Evolutionary conservation across 345 rosid species (phyloP).

Genomic region (Eucalyptus dawsonii): DNA sequence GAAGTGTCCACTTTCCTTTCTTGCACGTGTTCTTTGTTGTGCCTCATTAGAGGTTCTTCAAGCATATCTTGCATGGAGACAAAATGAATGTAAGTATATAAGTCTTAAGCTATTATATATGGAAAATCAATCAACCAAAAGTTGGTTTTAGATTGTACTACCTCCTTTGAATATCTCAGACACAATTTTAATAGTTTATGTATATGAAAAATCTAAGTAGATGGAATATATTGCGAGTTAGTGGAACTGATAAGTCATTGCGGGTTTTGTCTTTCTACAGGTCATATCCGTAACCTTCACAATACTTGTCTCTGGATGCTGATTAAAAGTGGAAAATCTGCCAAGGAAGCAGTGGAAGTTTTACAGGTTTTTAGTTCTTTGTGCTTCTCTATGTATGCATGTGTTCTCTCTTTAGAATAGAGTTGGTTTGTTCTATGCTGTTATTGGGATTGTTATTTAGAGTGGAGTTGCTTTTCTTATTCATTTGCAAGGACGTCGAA

Average conservation of each 20-base stretch:
- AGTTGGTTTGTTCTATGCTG: neutral
- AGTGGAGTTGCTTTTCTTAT: neutral
- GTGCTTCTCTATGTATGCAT: neutral
- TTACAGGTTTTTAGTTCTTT: slow-evolving; percentile 29
- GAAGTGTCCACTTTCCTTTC: slow-evolving; percentile 57
- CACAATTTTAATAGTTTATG: neutral
- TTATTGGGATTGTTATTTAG: neutral
- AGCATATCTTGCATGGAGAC: slow-evolving; percentile 84
- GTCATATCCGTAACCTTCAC: slow-evolving; percentile 56
- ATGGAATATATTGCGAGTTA: neutral
- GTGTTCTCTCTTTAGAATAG: neutral
- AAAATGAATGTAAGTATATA: slow-evolving; percentile 52
- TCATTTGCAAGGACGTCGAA: neutral
- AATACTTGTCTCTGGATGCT: slow-evolving; percentile 74
- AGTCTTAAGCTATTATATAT: neutral
- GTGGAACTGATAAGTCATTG: neutral
- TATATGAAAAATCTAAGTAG: neutral
- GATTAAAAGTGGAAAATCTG: slow-evolving; percentile 51
- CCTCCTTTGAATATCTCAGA: neutral
- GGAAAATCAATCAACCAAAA: neutral
- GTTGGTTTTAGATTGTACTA: neutral
- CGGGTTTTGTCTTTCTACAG: slow-evolving; percentile 15
- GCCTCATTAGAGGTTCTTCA: slow-evolving; percentile 76
- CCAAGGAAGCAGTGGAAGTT: slow-evolving; percentile 44
- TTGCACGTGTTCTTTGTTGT: slow-evolving; percentile 41